A percentile compares a stretch with the other conserved stretches of the same genome.
phyloP scores from a whole-genome alignment of 257 asterid species.

The Hygrophila difformis region DNA sequence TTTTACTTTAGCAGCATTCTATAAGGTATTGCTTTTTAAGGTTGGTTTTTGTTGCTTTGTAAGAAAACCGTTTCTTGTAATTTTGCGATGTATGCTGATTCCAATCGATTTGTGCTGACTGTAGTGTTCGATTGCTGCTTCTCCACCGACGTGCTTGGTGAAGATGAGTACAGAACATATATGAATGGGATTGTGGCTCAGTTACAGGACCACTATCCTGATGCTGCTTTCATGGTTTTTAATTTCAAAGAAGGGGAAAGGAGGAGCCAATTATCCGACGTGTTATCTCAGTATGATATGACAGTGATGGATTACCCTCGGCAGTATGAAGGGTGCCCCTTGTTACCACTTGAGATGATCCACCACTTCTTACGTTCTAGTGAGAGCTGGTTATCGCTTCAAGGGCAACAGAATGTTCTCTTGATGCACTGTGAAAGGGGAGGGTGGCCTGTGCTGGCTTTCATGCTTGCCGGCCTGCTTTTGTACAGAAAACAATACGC shows the following conservation, averaged over 20 bases:
- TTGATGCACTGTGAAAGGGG: slow-evolving; percentile 98
- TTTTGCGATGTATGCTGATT: no score
- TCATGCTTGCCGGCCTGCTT: slow-evolving; percentile 99
- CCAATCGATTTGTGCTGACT: slow-evolving; percentile 19
- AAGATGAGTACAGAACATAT: slow-evolving; percentile 81
- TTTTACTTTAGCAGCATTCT: no score
- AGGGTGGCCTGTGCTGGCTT: slow-evolving; percentile 98
- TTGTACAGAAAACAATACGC: slow-evolving; percentile 82
- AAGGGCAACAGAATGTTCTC: slow-evolving; percentile 96
- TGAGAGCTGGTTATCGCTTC: slow-evolving; percentile 98
- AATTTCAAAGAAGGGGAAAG: slow-evolving; percentile 87
- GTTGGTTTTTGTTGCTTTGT: no score
- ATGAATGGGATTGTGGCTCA: slow-evolving; percentile 94
- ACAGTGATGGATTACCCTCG: slow-evolving; percentile 98
- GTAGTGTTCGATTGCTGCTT: slow-evolving; percentile 99
- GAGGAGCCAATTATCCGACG: slow-evolving; percentile 85
- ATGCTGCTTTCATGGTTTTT: slow-evolving; percentile 98
- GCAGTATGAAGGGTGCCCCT: slow-evolving; percentile 87
- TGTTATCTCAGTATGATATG: slow-evolving; percentile 92
- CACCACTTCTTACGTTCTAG: slow-evolving; percentile 94
- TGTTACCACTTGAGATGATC: slow-evolving; percentile 90
- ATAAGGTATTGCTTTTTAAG: no score
- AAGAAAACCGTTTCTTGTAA: no score
- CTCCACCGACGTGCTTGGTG: slow-evolving; percentile 82
- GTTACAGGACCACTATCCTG: slow-evolving; percentile 95